phyloP scores from a whole-genome alignment of 2,329 filamentous ascomycete genomes.

The Fusarium guadeloupense region DNA sequence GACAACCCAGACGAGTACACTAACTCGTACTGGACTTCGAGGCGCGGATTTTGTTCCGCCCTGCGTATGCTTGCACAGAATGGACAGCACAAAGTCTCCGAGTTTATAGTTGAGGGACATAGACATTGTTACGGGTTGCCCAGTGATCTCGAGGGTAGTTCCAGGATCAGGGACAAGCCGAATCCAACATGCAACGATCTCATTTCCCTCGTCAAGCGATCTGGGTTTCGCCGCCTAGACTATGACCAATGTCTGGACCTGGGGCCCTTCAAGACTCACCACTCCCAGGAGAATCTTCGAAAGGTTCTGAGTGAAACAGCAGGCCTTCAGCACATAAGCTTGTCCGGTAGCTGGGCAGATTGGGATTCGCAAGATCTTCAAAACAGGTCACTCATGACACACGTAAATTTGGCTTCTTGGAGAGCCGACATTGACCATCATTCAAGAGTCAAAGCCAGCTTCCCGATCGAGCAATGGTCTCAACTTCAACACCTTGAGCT shows the following conservation, averaged over 20 bases:
- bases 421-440: not conserved
- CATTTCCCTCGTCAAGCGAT: not conserved
- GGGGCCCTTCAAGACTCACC: too few relatives aligned
- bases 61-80: slow-evolving; percentile 39
- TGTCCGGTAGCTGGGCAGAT: slow-evolving; percentile 5
- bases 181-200: not conserved
- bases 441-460: slow-evolving; percentile 40
- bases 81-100: slow-evolving; percentile 37
- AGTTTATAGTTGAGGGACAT: not conserved
- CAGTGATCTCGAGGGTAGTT: not conserved
- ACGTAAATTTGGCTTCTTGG: too few relatives aligned
- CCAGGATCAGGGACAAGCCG: too few relatives aligned
- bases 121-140: fast-evolving
- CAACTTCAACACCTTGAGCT: slow-evolving; percentile 46
- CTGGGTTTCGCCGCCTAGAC: not conserved
- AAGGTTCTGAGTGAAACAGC: slow-evolving; percentile 40
- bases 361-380: not conserved
- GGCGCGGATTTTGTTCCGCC: slow-evolving; percentile 46
- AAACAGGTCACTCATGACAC: too few relatives aligned
- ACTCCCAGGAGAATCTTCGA: not conserved
- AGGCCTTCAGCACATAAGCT: slow-evolving; percentile 35
- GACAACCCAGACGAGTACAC: not conserved
- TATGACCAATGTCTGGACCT: not conserved
- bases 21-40: slow-evolving; percentile 3
- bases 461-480: slow-evolving; percentile 44